Evolutionary conservation across 371 early-diverging fungal species (phyloP), one percentile per base, ranked within the genome.

Genomic region (Blakeslea trispora): DNA sequence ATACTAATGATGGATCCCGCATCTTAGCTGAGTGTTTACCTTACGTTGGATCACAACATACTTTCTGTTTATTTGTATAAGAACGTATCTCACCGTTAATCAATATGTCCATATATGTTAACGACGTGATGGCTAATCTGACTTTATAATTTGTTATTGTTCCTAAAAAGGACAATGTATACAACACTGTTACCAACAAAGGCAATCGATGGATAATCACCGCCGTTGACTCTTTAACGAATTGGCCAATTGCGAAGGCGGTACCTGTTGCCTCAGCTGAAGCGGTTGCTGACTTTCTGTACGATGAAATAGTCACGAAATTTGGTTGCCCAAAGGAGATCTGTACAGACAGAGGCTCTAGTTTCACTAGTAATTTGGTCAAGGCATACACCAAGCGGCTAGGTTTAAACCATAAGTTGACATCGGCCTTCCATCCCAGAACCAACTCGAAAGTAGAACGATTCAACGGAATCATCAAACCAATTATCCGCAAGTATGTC

Each of bases 191-290:
- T n/a, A n/a, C 70, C 0, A 10, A 28, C 1, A 45, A 45, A 4
- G 64, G 66, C 1, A 66, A 63, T 22, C 44, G 37, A 1, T 70
- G 66, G 71, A 15, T 66, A 6, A 22, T 70, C 0, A 61, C 54
- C 1, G 78, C 78, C 0, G 73, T 79, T 3, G 78, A 82, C 34
- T 67, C 67, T 43, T 40, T 61, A 4, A 77, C 77, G 0, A 73
- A 60, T 37, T 76, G 78, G 78, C 55, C 67, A 0, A 61, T 72
- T 24, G 74, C 78, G 8, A 57, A 57, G 23, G 46, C 46, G 4
- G 35, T 54, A 3, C 46, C 46, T 7, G 39, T 35, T 8, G 77
- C 24, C 24, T 60, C 43, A 2, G 61, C 41, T 22, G 48, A 67
- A 13, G 56, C 61, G 0, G 59, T 77, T 18, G 69, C 65, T 0